Base-by-base conservation (phyloP, 257 asterid genomes). In the Plectranthus barbatus region DNA sequence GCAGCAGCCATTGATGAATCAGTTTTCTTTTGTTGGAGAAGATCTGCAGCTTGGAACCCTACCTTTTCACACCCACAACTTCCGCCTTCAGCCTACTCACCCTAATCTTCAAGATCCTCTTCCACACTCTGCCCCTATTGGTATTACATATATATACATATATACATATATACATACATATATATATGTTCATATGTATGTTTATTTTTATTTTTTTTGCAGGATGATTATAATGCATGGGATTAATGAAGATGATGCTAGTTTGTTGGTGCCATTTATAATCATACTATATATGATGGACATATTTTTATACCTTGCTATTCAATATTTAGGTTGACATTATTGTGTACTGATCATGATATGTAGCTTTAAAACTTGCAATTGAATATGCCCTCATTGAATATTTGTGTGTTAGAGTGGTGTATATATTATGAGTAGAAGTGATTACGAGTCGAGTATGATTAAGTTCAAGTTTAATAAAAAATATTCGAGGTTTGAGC, bases 21-120 rank as follows among this genome's bases (percentile, higher is more conserved):
- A 85, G 56, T 81, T 88, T 62, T 75, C 83, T 11, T 81, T 88
- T 34, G 74, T 69, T n/a, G 94, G 84, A 62, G 90, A 75, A 9
- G 44, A 83, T 70, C 63, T 78, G 45, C 86, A 86, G 33, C 76
- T 77, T 2, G 84, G 78, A 31, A 68, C 66, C 56, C 55, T 77
- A 5, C 68, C 72, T 8, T 47, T 56, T 15, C 76, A 70, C 47
- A 29, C 76, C 17, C 62, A 73, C 67, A 75, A 83, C 1, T 79
- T 73, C 37, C 86, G 77, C 45, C 83, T 82, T 46, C 93, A 82
- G 48, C 84, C 93, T 0, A 66, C 81, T 42, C 92, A 87, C 49
- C 90, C 95, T 21, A 84, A 86, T 56, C 90, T 84, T 67, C 95
- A 83, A 70, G 79, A 80, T 13, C 56, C 69, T 7, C 31, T 23